A percentile compares a stretch with the other conserved stretches of the same genome.
Conservation (phyloP, 768 basidiomycete genomes). For the Tricholoma matsutake region DNA sequence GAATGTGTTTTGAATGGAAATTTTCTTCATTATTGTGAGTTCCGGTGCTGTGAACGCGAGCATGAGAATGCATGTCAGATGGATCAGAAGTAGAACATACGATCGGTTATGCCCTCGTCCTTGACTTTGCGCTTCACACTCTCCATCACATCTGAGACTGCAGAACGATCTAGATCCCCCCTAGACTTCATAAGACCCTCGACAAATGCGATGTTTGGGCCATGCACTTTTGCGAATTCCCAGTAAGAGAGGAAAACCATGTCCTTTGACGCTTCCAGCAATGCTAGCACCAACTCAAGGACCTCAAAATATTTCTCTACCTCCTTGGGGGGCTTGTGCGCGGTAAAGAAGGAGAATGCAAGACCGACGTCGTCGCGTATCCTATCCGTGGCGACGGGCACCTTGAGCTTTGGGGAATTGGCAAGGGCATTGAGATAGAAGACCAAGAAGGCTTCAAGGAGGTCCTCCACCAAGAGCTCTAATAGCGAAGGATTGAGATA, state of each 20-base stretch:
- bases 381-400: conserved; percentile 80
- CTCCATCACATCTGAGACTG: conserved; percentile 89
- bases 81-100: conserved; percentile 43
- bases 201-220: conserved; percentile 88
- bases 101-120: conserved; percentile 80
- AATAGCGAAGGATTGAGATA: conserved; percentile 90
- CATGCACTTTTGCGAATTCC: conserved; percentile 90
- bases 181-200: conserved; percentile 88
- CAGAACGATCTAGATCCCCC: conserved; percentile 87
- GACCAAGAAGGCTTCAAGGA: conserved; percentile 87
- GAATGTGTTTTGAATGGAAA: conserved; percentile 70
- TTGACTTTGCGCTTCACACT: conserved; percentile 89
- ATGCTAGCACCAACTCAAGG: conserved; percentile 74
- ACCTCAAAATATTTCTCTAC: conserved; percentile 84
- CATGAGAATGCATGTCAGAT: not conserved
- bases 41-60: conserved; percentile 53
- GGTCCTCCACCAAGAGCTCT: conserved; percentile 89
- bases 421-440: conserved; percentile 86
- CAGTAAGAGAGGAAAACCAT: conserved; percentile 92
- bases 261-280: conserved; percentile 84
- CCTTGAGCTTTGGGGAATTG: conserved; percentile 78
- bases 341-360: conserved; percentile 77
- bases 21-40: conserved; percentile 90
- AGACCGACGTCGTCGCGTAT: conserved; percentile 80
- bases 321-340: conserved; percentile 73